A percentile compares a stretch with the other conserved stretches of the same genome.
Conservation (phyloP, 495 filamentous ascomycete species). For the Viridothelium virens region DNA sequence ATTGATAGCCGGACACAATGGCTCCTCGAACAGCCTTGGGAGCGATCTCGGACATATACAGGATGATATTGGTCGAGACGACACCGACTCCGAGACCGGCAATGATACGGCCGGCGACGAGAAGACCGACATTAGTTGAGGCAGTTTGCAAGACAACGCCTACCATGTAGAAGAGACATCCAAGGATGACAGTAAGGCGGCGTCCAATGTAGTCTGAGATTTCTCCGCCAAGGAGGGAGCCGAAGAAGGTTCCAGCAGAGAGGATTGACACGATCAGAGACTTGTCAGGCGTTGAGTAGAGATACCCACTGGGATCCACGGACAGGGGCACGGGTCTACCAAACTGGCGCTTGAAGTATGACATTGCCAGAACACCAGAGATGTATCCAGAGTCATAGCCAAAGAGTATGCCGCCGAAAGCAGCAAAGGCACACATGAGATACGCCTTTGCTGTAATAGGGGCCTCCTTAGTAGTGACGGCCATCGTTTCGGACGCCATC, state of each 20-base stretch:
- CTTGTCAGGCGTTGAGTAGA: conserved; percentile 43
- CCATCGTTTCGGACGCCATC: not conserved
- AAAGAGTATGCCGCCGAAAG: conserved; percentile 53
- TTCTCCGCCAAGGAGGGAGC: conserved; percentile 62
- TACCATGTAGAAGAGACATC: conserved; percentile 56
- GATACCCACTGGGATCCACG: conserved; percentile 34
- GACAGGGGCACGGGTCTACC: conserved; percentile 26
- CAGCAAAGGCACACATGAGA: conserved; percentile 60
- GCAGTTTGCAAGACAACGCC: conserved; percentile 58
- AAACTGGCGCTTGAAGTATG: conserved; percentile 45
- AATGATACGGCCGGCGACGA: conserved; percentile 63
- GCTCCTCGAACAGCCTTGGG: conserved; percentile 61
- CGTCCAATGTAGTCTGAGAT: conserved; percentile 62
- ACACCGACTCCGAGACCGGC: conserved; percentile 69
- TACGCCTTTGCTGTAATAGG: conserved; percentile 59
- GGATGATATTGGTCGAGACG: conserved; percentile 64
- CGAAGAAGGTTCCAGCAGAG: conserved; percentile 69
- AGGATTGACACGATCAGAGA: conserved; percentile 67
- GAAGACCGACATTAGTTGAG: conserved; percentile 41
- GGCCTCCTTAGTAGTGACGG: conserved; percentile 43
- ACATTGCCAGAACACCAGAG: conserved; percentile 51
- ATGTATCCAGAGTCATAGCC: conserved; percentile 51
- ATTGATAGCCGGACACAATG: conserved; percentile 62
- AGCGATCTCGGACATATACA: conserved; percentile 63
- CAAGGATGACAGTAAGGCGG: conserved; percentile 57